Evolutionary conservation across 371 early-diverging fungal species (phyloP), one percentile per base, ranked within the genome.

Genomic region (Mucor irregularis): DNA sequence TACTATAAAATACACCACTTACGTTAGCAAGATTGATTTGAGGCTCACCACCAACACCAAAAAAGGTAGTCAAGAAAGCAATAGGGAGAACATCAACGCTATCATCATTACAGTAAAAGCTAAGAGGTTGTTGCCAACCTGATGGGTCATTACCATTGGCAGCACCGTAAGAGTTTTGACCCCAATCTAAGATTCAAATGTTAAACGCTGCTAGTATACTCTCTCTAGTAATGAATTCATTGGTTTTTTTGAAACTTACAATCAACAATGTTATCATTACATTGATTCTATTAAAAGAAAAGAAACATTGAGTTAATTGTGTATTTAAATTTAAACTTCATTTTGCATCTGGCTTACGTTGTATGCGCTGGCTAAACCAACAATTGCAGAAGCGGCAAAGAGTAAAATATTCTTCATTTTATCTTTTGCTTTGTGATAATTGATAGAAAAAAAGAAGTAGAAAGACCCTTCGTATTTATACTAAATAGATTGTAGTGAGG

Each of bases 41-140:
- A 44, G 85, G 80, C n/a, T 56, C 31, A 13, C 63, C 53, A 33
- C 76, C 63, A 42, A 71, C 55, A n/a, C 67, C 69, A 30, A 79
- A 78, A 60, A 89, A 88, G 3, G 71, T 78, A 31, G 89, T 80
- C 69, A 90, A 58, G 49, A 90, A 90, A 5, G 90, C 72, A 38
- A 90, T 59, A 2, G 85, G 83, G 22, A 89, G 74, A 5, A 85
- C 69, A 59, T 88, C 84, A 48, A 81, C 74, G 1, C 74, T 62
- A 17, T 72, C 74, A 34, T 79, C 83, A 33, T 85, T 62, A 58
- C 91, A 90, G 58, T 89, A 90, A 2, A 72, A 68, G 3, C 64
- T 67, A 0, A 90, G 64, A 4, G 84, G 70, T 49, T 81, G 64
- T 56, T 78, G 79, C 76, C 75, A 75, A 8, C 63, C 58, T 0